Base-by-base conservation (phyloP, 2,329 filamentous ascomycete species). In the Fusarium musae region DNA sequence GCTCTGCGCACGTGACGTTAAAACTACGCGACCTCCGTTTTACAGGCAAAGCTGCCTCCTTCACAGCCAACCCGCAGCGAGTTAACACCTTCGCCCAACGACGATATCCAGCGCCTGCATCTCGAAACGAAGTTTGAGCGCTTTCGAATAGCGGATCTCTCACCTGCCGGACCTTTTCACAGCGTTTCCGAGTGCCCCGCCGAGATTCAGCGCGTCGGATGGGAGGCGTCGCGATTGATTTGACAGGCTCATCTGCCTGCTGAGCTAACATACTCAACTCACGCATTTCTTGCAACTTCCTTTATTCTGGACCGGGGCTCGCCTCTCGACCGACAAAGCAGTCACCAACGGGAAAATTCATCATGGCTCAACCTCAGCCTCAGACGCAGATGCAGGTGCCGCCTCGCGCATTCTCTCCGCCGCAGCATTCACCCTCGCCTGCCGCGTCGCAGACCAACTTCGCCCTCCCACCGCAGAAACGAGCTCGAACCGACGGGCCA, bases 381-480 rank as follows among this genome's bases (percentile, higher is more conserved):
- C 76, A 78, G 63, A 69, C 65, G 26, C 81, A 82, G 81, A 80
- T 81, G 34, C 81, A 82, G 80, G 80, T 81, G 74, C 84, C 87
- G 58, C 85, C 87, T 63, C 86, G 87, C 74, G 83, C 86, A 60
- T 93, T 89, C 81, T 92, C 91, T 70, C 90, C 90, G 74, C 87
- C 88, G 36, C 91, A 89, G 64, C 87, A 87, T 54, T 87, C 88
- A 40, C 87, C 90, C 30, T 91, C 92, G 30, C 90, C 92, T 49
- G 87, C 85, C 56, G 84, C 87, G 28, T 85, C 87, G 37, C 87
- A 88, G 72, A 83, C 86, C 21, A 83, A 82, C 59, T 92, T 82
- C 76, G 79, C 82, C 67, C 88, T 92, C 54, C 93, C 93, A 54
- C 91, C 93, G 21, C 89, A 88, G 66, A 96, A 96, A 84, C 89